Percentiles rank a stretch among this genome's conserved stretches.
phyloP scores from a whole-genome alignment of 1,284 basidiomycete genomes.

The Leccinum solheimii region DNA sequence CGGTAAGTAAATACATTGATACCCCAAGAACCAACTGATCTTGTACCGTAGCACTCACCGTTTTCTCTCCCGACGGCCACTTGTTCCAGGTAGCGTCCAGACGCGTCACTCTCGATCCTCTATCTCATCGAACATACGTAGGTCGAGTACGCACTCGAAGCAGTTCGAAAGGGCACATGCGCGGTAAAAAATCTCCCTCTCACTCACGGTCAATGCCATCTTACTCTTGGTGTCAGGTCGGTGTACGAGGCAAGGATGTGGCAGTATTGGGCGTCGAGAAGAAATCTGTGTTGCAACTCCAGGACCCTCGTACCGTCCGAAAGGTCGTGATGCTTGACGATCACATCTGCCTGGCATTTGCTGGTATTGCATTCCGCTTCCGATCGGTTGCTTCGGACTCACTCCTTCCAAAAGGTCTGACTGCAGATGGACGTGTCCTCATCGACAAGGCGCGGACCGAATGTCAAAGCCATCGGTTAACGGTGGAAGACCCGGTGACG shows the following conservation, averaged over 20 bases:
- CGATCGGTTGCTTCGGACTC: conserved; percentile 11
- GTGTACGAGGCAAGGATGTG: conserved; percentile 91
- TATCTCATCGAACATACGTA: conserved; percentile 39
- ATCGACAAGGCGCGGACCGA: conserved; percentile 98
- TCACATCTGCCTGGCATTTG: conserved; percentile 96
- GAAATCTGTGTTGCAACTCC: conserved; percentile 96
- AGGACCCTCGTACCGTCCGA: conserved; percentile 96
- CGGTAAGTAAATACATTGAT: conserved; percentile 24
- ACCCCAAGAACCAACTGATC: conserved; percentile 12
- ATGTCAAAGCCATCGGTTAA: conserved; percentile 96
- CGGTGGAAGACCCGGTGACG: conserved; percentile 97
- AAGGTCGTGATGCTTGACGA: conserved; percentile 99
- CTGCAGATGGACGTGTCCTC: conserved; percentile 95
- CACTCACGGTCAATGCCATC: neutral
- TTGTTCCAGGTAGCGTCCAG: conserved; percentile 73
- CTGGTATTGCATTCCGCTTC: conserved; percentile 59
- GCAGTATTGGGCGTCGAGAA: conserved; percentile 99
- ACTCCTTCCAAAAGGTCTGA: conserved; percentile 66
- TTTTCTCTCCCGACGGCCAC: conserved; percentile 95
- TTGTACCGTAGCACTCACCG: conserved; percentile 70
- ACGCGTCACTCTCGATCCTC: conserved; percentile 21
- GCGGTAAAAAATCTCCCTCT: conserved; percentile 62
- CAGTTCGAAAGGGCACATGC: conserved; percentile 96
- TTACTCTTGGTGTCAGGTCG: conserved; percentile 62
- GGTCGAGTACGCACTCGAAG: conserved; percentile 99